These are phyloP conservation scores for Suillus discolor DNA, from an alignment of 768 basidiomycete genomes.

Conservation along the genomic window DNA sequence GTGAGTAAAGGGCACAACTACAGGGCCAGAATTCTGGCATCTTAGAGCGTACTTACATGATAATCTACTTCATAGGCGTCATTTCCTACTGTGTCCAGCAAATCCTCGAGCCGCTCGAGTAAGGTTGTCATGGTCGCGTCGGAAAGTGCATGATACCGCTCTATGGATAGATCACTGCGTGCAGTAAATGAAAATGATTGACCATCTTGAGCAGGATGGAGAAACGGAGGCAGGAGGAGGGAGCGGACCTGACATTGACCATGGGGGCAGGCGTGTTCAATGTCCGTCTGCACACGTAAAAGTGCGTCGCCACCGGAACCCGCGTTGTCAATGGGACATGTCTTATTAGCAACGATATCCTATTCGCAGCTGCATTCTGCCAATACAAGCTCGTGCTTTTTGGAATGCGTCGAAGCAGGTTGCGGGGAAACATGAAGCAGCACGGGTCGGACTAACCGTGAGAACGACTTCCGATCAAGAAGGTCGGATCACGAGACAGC, in stretches of 20 bases:
- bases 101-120: constrained; percentile 71
- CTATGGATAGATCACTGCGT: constrained; percentile 54
- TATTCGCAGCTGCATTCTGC: constrained; percentile 2
- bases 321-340: not conserved
- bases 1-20: not conserved
- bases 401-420: constrained; percentile 4
- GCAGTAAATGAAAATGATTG: not conserved
- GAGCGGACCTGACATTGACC: constrained; percentile 52
- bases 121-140: constrained; percentile 78
- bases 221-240: not conserved
- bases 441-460: not conserved
- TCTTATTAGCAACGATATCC: not conserved
- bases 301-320: constrained; percentile 6
- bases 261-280: constrained; percentile 59
- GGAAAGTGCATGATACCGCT: constrained; percentile 70
- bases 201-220: constrained; percentile 1
- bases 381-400: constrained; percentile 2
- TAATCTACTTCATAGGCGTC: constrained; percentile 84
- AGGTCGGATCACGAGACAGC: constrained; percentile 1
- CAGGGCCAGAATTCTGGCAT: not conserved
- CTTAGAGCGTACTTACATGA: constrained; percentile 53
- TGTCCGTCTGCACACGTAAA: constrained; percentile 20
- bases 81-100: constrained; percentile 63
- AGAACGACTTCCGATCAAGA: not conserved
- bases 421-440: constrained; percentile 10